Evolutionary conservation across 1,284 basidiomycete genomes (phyloP), one percentile per base, ranked within the genome.

Genomic region (Malassezia globosa): DNA sequence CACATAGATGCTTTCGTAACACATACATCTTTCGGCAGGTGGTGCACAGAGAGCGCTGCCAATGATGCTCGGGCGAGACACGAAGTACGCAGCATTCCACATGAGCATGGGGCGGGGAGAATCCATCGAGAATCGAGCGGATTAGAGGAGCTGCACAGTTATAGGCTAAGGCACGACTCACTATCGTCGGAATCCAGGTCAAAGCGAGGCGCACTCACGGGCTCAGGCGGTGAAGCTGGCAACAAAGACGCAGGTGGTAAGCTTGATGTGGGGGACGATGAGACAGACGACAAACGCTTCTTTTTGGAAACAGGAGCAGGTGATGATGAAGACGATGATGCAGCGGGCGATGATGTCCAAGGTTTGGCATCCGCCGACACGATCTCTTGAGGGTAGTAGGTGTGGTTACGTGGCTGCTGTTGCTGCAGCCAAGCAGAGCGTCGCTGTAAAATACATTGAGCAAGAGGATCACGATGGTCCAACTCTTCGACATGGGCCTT

Each of bases 401-500:
- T 16, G 29, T 5, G 2, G 29, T 16, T 16, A 16, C 29, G 11
- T 31, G 29, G 37, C 16, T 5, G 36, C 8, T 5, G 36, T 14
- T n/a, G 29, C 10, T n/a, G 8, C 23, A 36, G 33, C 48, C 43
- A 45, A 16, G 35, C 19, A 8, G 36, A 14, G 8, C 37, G 34
- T n/a, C 50, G 45, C 23, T 18, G n/a, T 7, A 22, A 11, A 16
- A 52, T 31, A 19, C 38, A 35, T 19, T 27, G 23, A 3, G 34
- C 38, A 11, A 34, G 29, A 7, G 39, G 21, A 16, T 47, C 29
- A 7, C 22, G 22, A 8, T 47, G 39, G 25, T 29, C 25, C 0
- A 52, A 23, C 13, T 31, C 21, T 4, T 16, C 11, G 24, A 65
- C 58, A 42, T 58, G 55, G 56, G 58, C 43, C 42, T 57, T 52